Evolutionary conservation across 345 rosid species (phyloP), one percentile per base, ranked within the genome.

Genomic region (Eucalyptus rudis): DNA sequence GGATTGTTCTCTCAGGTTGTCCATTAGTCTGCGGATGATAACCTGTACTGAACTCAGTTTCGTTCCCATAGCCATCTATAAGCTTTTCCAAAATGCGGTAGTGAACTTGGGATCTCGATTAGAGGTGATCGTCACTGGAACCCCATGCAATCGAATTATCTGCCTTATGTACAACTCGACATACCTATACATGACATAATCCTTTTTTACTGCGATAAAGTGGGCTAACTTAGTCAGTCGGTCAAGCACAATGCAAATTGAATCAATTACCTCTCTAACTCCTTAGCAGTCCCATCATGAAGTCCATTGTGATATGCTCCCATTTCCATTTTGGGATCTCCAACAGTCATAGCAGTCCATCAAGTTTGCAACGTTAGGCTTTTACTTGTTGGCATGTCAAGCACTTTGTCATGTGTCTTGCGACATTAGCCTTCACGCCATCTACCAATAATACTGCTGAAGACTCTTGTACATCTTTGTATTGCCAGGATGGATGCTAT

Each of bases 31-130:
- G 15, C 6, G 0, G 0, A 49, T 49, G 2, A 49, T 49, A 13
- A 13, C 0, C 1, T 4, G 6, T 49, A 0, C 15, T 49, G 2
- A 49, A 50, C 1, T 14, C 0, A 15, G 0, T 5, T 50, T 2
- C 3, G 3, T 50, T 50, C 52, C 3, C 52, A 50, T 0, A 2
- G 17, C 0, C 0, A 0, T 50, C 0, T 50, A 0, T 2, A 50
- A 50, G 52, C 17, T 50, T 50, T 50, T 14, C 7, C 17, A 14
- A 50, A 14, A 14, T 50, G n/a, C n/a, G n/a, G n/a, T n/a, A n/a
- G n/a, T n/a, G n/a, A n/a, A n/a, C n/a, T n/a, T n/a, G n/a, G n/a
- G n/a, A n/a, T n/a, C n/a, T n/a, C n/a, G n/a, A n/a, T n/a, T n/a
- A n/a, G n/a, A n/a, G n/a, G n/a, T n/a, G n/a, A n/a, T n/a, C n/a